Evolutionary conservation across 306 rosid species (phyloP).

Genomic region (Elaeagnus macrophylla): DNA sequence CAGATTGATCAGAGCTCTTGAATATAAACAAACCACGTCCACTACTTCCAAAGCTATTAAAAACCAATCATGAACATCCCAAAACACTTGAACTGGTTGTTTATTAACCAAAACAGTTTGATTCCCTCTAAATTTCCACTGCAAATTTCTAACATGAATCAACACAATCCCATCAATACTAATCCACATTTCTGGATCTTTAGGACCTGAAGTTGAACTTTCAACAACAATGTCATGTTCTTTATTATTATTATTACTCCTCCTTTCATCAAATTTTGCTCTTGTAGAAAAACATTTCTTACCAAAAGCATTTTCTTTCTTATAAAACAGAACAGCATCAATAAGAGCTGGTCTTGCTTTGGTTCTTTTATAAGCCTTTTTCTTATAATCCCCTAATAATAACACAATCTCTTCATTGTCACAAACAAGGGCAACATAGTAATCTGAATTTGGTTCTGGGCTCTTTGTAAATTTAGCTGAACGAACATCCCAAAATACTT

Average conservation of each 20-base stretch:
- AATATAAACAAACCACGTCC: conserved; percentile 77
- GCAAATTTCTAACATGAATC: conserved; percentile 73
- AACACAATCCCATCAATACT: conserved; percentile 77
- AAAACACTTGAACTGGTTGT: conserved; percentile 62
- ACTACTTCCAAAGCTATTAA: conserved; percentile 35
- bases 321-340: conserved; percentile 43
- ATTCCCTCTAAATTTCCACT: conserved; percentile 84
- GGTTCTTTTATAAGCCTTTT: conserved; percentile 78
- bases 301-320: conserved; percentile 70
- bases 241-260: too few relatives aligned
- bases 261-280: conserved; percentile 52
- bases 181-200: conserved; percentile 91
- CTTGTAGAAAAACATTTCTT: conserved; percentile 64
- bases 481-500: conserved; percentile 75
- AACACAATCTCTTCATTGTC: conserved; percentile 57
- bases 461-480: conserved; percentile 47
- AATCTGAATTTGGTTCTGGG: conserved; percentile 65
- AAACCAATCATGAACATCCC: conserved; percentile 92
- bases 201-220: conserved; percentile 42
- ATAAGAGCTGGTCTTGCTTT: conserved; percentile 39
- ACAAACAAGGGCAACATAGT: conserved; percentile 53
- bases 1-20: conserved; percentile 37
- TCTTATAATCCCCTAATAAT: conserved; percentile 70
- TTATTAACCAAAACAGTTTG: conserved; percentile 54
- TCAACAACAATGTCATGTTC: conserved; percentile 75